phyloP scores from a whole-genome alignment of 345 rosid genomes.

The Hirschfeldia incana region DNA sequence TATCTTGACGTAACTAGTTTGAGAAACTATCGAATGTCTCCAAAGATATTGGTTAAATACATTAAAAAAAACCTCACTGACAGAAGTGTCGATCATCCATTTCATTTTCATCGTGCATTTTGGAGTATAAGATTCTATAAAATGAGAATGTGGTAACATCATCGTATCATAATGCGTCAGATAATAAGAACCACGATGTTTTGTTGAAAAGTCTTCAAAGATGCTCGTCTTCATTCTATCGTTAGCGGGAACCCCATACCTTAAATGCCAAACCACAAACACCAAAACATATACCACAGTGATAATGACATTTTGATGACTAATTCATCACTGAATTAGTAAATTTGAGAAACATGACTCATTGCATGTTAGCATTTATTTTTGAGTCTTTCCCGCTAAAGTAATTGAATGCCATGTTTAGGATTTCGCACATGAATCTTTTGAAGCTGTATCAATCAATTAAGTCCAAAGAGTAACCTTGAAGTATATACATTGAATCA shows the following conservation, averaged over 20 bases:
- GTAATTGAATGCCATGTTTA: background rate
- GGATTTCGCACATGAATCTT: background rate
- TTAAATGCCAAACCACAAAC: background rate
- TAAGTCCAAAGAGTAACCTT: background rate
- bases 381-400: background rate
- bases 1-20: background rate
- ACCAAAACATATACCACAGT: background rate
- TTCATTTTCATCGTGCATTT: background rate
- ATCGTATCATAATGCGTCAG: background rate
- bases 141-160: background rate
- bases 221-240: background rate
- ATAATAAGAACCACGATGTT: background rate
- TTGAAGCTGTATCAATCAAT: background rate
- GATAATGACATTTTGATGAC: background rate
- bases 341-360: background rate
- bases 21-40: background rate
- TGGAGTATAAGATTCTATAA: background rate
- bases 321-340: background rate
- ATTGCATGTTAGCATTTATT: background rate
- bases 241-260: background rate
- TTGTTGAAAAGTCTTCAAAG: background rate
- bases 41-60: background rate
- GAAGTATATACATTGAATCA: slow-evolving; percentile 8
- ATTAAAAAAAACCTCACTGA: background rate
- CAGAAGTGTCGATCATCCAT: background rate